Evolutionary conservation across 192 early-diverging fungal species (phyloP), one percentile per base, ranked within the genome.

Genomic region (Coemansia sp.): DNA sequence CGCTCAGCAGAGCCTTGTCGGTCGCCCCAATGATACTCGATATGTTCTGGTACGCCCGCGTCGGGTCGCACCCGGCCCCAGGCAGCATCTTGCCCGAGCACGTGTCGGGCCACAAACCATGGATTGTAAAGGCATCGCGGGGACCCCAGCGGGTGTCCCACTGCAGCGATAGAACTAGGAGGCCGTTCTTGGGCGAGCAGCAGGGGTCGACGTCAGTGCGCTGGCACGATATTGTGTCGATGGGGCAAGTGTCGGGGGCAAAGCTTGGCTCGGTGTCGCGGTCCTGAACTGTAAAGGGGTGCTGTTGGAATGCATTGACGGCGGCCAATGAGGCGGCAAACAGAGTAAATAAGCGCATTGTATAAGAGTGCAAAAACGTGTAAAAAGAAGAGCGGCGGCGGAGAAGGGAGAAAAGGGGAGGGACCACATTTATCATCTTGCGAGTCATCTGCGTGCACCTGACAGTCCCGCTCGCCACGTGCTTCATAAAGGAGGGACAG

Each of bases 31-130:
- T 66, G 38, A 87, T 86, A 20, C 61, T 72, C 11, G 70, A 77
- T 45, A 91, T 72, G 47, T 88, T 83, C n/a, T 73, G 75, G 67
- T 88, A 85, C 0, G 76, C 61, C 13, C 92, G 86, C 6, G 53
- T n/a, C 7, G 65, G 42, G 83, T 94, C 91, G 62, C 91, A 92
- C n/a, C 89, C 89, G 25, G 26, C 58, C 23, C 33, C 41, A 0
- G 76, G 81, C 34, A 78, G 61, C 50, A 73, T 78, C 45, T 73
- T 70, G 57, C 86, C 87, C 23, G 81, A 61, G 59, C 86, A 88
- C 3, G 83, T 86, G 72, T 91, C 89, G 14, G 92, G 88, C 92
- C 92, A 91, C 50, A 91, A 75, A n/a, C 91, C 91, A 65, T 93
- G 91, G 18, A 93, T 71, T 8, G 91, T 90, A 48, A 87, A 93